Evolutionary conservation across 176 grass and related monocot genomes (phyloP).

Genomic region (Eleusine coracana): DNA sequence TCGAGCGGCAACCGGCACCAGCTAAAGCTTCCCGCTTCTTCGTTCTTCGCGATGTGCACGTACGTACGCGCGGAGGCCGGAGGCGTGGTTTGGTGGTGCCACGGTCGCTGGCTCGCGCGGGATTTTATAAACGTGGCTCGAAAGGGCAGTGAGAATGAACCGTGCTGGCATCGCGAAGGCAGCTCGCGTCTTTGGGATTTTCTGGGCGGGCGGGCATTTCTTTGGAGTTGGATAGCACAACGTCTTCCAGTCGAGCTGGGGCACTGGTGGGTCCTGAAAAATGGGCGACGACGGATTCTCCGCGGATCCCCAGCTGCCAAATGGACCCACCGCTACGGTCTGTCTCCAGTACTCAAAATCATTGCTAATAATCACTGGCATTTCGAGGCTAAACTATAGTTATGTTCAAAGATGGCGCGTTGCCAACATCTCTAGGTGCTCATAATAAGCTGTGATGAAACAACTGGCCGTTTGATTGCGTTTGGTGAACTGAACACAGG

Average conservation of each 20-base stretch:
- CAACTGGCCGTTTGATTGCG: constrained; percentile 10
- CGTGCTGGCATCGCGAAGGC: neutral
- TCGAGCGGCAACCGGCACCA: too few relatives aligned
- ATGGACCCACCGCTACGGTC: constrained; percentile 14
- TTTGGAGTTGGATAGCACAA: constrained; percentile 22
- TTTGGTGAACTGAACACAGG: constrained; percentile 19
- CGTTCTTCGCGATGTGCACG: constrained; percentile 1
- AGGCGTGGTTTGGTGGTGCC: neutral
- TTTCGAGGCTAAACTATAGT: neutral
- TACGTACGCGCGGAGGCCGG: neutral
- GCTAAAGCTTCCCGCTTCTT: neutral
- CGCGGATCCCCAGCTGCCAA: constrained; percentile 26
- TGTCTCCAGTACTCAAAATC: neutral
- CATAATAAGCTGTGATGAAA: neutral
- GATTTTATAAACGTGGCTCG: constrained; percentile 30
- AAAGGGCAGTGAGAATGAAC: neutral
- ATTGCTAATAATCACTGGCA: neutral
- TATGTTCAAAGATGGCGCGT: neutral
- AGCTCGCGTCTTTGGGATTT: neutral
- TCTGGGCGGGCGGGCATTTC: neutral
- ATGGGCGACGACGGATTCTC: constrained; percentile 6
- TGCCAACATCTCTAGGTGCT: neutral
- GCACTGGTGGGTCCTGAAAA: neutral
- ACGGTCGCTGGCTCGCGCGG: neutral
- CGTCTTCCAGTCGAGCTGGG: constrained; percentile 6